Conservation (phyloP, 2,329 filamentous ascomycete genomes). For the Nemania sp. region DNA sequence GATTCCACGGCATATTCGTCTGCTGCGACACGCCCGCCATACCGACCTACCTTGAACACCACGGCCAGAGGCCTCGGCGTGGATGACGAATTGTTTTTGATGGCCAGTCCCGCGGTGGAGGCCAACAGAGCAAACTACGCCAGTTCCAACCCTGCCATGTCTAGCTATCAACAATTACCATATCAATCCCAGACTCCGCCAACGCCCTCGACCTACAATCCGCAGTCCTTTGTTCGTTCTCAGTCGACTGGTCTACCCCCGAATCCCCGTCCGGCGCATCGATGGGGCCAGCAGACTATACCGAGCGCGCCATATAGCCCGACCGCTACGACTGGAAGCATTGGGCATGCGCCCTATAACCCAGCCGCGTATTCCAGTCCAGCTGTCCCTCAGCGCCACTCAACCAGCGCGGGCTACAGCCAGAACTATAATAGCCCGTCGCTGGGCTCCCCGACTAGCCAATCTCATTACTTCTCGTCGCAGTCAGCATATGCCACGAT, state of each 20-base stretch:
- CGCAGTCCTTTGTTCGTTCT: conserved; percentile 64
- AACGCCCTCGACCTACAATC: conserved; percentile 68
- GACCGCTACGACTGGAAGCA: conserved; percentile 47
- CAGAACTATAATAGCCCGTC: conserved; percentile 46
- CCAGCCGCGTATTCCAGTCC: conserved; percentile 61
- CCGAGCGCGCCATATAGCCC: conserved; percentile 40
- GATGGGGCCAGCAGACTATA: conserved; percentile 41
- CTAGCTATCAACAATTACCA: conserved; percentile 55
- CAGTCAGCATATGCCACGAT: conserved; percentile 38
- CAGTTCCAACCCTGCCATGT: conserved; percentile 52
- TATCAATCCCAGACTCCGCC: conserved; percentile 53
- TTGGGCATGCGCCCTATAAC: conserved; percentile 61
- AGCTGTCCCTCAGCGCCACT: conserved; percentile 53
- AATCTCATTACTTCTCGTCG: conserved; percentile 39
- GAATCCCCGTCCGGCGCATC: conserved; percentile 48
- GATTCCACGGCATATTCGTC: conserved; percentile 61
- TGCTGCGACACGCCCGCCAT: conserved; percentile 38
- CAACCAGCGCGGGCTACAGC: conserved; percentile 56
- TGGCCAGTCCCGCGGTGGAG: conserved; percentile 48
- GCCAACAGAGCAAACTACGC: conserved; percentile 46
- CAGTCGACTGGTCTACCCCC: conserved; percentile 59
- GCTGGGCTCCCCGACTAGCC: conserved; percentile 37
- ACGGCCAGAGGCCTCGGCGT: conserved; percentile 38
- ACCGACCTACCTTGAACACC: conserved; percentile 40
- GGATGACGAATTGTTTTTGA: conserved; percentile 68